These are phyloP conservation scores for Diospyros lotus DNA, from an alignment of 148 eudicot species.

Conservation along the genomic window DNA sequence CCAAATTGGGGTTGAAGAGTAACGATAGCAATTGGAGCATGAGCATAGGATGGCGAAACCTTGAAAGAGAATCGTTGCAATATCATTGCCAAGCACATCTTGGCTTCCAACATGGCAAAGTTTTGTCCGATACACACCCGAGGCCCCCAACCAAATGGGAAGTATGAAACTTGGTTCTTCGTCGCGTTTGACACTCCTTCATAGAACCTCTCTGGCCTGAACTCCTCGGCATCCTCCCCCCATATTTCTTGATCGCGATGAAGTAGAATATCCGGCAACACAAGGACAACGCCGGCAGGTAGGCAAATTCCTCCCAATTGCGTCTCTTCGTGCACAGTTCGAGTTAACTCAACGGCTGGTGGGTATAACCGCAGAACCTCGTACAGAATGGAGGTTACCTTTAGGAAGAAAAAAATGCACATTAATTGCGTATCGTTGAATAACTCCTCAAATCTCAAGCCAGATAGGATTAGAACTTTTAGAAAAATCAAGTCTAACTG, in stretches of 20 bases:
- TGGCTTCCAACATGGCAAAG: conserved; percentile 17
- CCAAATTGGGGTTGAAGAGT: conserved; percentile 19
- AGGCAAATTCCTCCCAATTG: conserved; percentile 12
- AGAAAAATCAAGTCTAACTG: too few relatives aligned
- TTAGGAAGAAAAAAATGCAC: neutral
- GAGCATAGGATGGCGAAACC: conserved; percentile 18
- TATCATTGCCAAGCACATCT: conserved; percentile 15
- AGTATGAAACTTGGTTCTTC: conserved; percentile 8
- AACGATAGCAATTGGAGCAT: conserved; percentile 3
- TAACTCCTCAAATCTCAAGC: too few relatives aligned
- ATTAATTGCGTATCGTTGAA: too few relatives aligned
- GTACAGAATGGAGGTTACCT: conserved; percentile 18
- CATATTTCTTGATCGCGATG: conserved; percentile 14
- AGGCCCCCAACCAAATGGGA: conserved; percentile 20
- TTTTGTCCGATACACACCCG: conserved; percentile 18
- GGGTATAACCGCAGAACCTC: conserved; percentile 24
- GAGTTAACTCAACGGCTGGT: neutral
- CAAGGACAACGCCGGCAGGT: conserved; percentile 3
- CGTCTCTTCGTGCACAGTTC: conserved; percentile 12
- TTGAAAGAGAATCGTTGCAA: conserved; percentile 16
- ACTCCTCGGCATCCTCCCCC: conserved; percentile 16
- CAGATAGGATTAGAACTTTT: too few relatives aligned
- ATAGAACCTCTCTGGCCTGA: conserved; percentile 20
- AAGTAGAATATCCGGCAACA: conserved; percentile 3
- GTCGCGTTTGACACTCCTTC: conserved; percentile 16